Base-by-base conservation (phyloP, 305 asterid genomes). In the Solanum aculeatissimum region DNA sequence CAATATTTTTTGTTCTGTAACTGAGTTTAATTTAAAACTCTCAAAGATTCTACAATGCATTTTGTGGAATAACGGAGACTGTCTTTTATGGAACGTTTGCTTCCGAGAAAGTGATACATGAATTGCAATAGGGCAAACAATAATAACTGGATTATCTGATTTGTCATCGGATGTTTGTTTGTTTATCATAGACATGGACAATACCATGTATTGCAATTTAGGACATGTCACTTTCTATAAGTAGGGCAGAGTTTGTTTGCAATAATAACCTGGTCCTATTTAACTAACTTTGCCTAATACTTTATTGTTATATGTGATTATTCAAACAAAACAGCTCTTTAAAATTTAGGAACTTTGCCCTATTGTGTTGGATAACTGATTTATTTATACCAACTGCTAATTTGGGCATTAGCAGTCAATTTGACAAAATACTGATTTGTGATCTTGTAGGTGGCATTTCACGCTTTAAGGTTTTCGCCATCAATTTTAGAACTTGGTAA, bases 401-500 rank as follows among this genome's bases (percentile, higher is more conserved):
- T 72, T 72, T n/a, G 9, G 13, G 42, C 12, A 35, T 70, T 74
- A 15, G 54, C 66, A 47, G 43, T 27, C 21, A 51, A 40, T 38
- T 4, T 42, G 43, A 35, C 57, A 29, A 71, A 70, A 7, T 53
- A 19, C 21, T n/a, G 45, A 62, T 78, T 58, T 77, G 23, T 58
- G 38, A 66, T 69, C 40, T 66, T 86, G 89, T 92, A 95, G 99
- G 99, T 95, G 85, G 98, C 98, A 5, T 95, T 95, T 88, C 94
- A 94, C 83, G 99, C 97, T 12, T 81, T 95, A 89, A 87, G 93
- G 47, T 95, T 94, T 35, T 90, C 95, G 80, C 94, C 98, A 4
- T 91, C 88, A 45, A 92, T 95, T 55, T 65, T 87, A 4, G 92
- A 91, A 62, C 87, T 94, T 1, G 99, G 97, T 7, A 91, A 92